Conservation (phyloP, 2,329 filamentous ascomycete species). For the Aureobasidium sp. region DNA sequence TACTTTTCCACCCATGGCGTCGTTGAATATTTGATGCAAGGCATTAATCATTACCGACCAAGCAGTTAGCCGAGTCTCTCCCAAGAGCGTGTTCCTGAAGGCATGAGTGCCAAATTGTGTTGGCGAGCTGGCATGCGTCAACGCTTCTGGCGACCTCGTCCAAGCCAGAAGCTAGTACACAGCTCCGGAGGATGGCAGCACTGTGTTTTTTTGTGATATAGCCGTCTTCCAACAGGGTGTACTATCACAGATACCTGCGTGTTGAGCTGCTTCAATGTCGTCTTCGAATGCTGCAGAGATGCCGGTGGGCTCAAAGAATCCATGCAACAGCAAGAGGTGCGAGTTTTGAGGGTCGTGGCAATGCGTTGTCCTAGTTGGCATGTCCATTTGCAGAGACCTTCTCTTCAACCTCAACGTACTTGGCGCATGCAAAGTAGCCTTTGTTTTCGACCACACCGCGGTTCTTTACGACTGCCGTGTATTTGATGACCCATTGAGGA, state of each 20-base stretch:
- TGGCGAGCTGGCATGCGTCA: not conserved
- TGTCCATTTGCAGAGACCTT: not conserved
- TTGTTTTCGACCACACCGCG: constrained; percentile 96
- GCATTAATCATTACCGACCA: not conserved
- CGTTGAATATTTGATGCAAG: constrained; percentile 2
- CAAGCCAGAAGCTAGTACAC: not conserved
- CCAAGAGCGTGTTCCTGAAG: not conserved
- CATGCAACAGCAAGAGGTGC: not conserved
- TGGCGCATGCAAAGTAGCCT: constrained; percentile 87
- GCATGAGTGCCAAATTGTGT: not conserved
- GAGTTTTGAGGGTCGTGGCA: not conserved
- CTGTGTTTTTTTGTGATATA: not conserved
- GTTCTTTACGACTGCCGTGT: constrained; percentile 89
- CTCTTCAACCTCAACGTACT: constrained; percentile 27
- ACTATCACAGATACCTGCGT: not conserved
- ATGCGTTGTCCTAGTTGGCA: not conserved
- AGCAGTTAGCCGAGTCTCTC: not conserved
- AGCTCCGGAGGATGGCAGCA: not conserved
- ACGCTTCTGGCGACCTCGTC: not conserved
- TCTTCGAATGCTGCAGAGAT: not conserved
- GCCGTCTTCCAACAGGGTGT: not conserved
- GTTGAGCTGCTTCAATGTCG: not conserved
- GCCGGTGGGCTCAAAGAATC: not conserved
- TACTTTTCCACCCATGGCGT: not conserved
- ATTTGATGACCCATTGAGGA: constrained; percentile 94